Percentiles rank a stretch among this genome's conserved stretches.
These are phyloP conservation scores for Macrolepiota albuminosa DNA, from an alignment of 768 basidiomycete species.

Conservation along the genomic window DNA sequence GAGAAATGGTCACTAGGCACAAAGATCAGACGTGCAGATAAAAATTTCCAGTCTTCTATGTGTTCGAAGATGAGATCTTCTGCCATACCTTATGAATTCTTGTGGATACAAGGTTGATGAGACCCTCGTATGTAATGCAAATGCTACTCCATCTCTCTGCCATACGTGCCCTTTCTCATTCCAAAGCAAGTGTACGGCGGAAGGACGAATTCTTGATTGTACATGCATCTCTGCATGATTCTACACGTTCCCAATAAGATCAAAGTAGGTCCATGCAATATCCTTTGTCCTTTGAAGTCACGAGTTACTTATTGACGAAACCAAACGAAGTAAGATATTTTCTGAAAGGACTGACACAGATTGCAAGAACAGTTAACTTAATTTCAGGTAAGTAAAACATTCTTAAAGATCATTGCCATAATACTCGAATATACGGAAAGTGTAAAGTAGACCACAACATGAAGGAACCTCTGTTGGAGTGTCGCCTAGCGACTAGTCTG, in stretches of 20 bases:
- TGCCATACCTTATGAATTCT: background rate
- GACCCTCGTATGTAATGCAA: background rate
- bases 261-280: too few species aligned
- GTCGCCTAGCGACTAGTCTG: too few species aligned
- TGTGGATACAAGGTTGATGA: slow-evolving; percentile 8
- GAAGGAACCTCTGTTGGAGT: background rate
- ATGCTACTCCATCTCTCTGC: background rate
- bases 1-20: slow-evolving; percentile 17
- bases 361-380: too few species aligned
- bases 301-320: too few species aligned
- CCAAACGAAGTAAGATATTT: too few species aligned
- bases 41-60: slow-evolving; percentile 16
- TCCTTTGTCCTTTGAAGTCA: too few species aligned
- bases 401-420: background rate
- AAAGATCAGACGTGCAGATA: slow-evolving; percentile 7
- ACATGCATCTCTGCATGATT: background rate
- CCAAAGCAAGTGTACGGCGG: background rate
- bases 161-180: background rate
- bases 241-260: background rate
- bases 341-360: too few species aligned
- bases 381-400: too few species aligned
- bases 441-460: background rate
- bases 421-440: background rate
- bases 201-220: background rate
- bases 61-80: background rate